These are phyloP conservation scores for Leishmania tarentolae DNA, from an alignment of 208 protist genomes.

Conservation along the genomic window DNA sequence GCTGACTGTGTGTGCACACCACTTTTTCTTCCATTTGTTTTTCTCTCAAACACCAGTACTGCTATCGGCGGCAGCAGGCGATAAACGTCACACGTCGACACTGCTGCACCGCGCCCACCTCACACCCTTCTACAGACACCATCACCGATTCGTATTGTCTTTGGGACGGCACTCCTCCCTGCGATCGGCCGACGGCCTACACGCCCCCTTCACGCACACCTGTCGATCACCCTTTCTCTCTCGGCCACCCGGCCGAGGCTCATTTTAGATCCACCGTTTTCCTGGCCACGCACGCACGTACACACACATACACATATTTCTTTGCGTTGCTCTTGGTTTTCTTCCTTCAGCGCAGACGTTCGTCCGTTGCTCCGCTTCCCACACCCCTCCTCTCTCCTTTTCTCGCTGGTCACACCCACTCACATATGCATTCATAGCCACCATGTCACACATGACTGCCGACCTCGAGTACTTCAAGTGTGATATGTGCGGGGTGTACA, in stretches of 20 bases:
- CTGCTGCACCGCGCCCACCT: not conserved
- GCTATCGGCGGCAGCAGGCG: not conserved
- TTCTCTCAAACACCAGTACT: not conserved
- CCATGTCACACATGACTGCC: slow-evolving; percentile 62
- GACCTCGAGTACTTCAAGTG: slow-evolving; percentile 84
- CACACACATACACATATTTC: not conserved
- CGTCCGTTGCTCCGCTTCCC: not conserved
- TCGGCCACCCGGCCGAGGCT: not conserved
- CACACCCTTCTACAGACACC: not conserved
- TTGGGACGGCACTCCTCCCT: not conserved
- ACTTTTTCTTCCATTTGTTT: not conserved
- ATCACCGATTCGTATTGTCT: not conserved
- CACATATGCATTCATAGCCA: slow-evolving; percentile 2
- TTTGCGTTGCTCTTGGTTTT: not conserved
- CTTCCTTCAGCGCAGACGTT: not conserved
- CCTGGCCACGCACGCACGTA: not conserved
- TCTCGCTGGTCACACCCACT: not conserved
- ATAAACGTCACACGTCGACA: not conserved
- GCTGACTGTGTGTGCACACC: not conserved
- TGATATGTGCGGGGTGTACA: slow-evolving; percentile 71
- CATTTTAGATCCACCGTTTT: not conserved
- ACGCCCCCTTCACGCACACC: not conserved
- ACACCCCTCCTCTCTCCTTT: not conserved
- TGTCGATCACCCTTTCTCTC: not conserved
- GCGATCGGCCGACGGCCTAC: not conserved